Evolutionary conservation across 2,329 filamentous ascomycete species (phyloP), one percentile per base, ranked within the genome.

Genomic region (Penicillium sclerotiorum): DNA sequence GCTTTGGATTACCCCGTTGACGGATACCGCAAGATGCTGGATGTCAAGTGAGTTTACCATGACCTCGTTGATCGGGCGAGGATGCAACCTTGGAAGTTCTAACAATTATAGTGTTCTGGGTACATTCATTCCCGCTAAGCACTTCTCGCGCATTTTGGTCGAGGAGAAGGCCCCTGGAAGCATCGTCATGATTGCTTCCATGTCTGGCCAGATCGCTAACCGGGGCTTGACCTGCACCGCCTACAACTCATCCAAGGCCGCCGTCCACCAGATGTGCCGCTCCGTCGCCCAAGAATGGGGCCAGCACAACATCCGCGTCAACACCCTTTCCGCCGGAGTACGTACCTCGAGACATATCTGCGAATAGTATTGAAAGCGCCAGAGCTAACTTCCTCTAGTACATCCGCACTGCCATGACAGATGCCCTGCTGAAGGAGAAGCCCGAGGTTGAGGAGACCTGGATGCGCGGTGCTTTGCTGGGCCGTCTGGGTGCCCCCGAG

Each of bases 321-420:
- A 94, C 73, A 90, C 87, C 12, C 82, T 94, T 55, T 90, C 86
- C 17, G 88, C 89, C 0, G 89, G 89, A 8, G 72, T 75, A 68
- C 52, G 68, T 30, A 13, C 27, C 12, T 18, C 61, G 6, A 7
- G 12, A n/a, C 9, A 8, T 20, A 9, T 21, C 2, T 2, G 13
- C 7, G 1, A 8, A 20, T 4, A n/a, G 5, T 8, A 37, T 5
- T 5, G 1, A 8, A 30, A n/a, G 8, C n/a, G n/a, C n/a, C n/a
- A n/a, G n/a, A 46, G 47, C 44, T 43, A n/a, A 48, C 32, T n/a
- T 2, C 9, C 12, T 4, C 11, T 30, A 73, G 67, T 78, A 79
- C 50, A 78, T 79, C 49, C 67, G 73, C 43, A 78, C 76, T 2
- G 74, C 74, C 15, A 78, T 78, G 76, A 77, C 75, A 4, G 73